Base-by-base conservation (phyloP, 208 protist species). In the Trypanosoma caninum region DNA sequence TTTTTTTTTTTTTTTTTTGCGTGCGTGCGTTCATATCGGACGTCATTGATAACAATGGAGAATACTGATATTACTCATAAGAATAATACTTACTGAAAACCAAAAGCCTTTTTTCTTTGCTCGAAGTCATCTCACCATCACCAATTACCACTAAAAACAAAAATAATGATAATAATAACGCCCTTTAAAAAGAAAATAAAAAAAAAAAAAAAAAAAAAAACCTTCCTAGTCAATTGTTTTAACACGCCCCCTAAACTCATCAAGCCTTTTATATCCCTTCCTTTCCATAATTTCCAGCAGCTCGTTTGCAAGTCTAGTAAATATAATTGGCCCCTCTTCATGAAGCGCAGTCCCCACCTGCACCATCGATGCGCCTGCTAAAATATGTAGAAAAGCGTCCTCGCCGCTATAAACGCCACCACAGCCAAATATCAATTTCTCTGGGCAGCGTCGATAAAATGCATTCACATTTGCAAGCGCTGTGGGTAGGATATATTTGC, bases 381-480 rank as follows among this genome's bases (percentile, higher is more conserved):
- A 78, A 11, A 95, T 68, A 57, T 92, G 85, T 38, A 89, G 58
- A 53, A 95, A 95, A 23, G 84, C 89, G 33, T 93, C 85, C 71
- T 87, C 78, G 45, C 86, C 89, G 7, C 59, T 78, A 69, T 84
- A 87, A 20, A 95, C 86, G 31, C 89, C 89, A 66, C 89, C 89
- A 50, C 82, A 91, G 54, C 89, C 89, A 62, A 95, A 84, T 22
- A 95, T 70, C 10, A 85, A 50, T 68, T 92, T 95, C 0, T 65
- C 67, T 1, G 89, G 84, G 72, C 86, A 91, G 50, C 85, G 81
- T 20, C 84, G 83, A 67, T 89, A 90, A 61, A 91, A 91, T 7
- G 84, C 84, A 61, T 95, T 93, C 42, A 95, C 78, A 60, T 95
- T 93, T 10, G 89, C 89, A n/a, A 95, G 75, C 13, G 89, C 89